Conservation (phyloP, 768 basidiomycete species). For the Leccinum incarnatum region DNA sequence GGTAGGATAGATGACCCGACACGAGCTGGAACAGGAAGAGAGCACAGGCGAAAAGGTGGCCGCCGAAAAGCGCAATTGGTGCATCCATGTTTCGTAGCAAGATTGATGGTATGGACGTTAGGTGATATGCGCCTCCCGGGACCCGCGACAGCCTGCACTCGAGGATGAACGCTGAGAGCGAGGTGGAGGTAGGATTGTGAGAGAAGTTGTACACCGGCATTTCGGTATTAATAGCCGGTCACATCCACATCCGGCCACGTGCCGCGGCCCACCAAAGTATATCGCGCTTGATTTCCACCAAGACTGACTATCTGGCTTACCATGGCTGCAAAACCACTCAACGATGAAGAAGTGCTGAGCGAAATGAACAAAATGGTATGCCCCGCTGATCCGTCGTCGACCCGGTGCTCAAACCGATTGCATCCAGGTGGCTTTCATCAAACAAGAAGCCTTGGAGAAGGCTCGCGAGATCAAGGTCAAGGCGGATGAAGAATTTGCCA, state of each 20-base stretch:
- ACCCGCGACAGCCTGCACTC: background rate
- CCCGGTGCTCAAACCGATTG: slow-evolving; percentile 1
- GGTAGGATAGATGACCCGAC: slow-evolving; percentile 16
- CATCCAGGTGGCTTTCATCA: slow-evolving; percentile 91
- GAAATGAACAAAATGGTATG: slow-evolving; percentile 99
- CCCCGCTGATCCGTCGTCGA: slow-evolving; percentile 4
- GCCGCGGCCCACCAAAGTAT: too few relatives aligned
- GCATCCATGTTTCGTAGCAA: slow-evolving; percentile 21
- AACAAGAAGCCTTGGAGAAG: slow-evolving; percentile 97
- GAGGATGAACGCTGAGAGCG: too few relatives aligned
- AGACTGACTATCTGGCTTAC: slow-evolving; percentile 2
- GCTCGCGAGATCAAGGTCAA: slow-evolving; percentile 96
- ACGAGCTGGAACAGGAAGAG: slow-evolving; percentile 13
- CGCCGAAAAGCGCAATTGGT: slow-evolving; percentile 16
- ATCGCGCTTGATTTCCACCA: background rate
- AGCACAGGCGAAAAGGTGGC: slow-evolving; percentile 15
- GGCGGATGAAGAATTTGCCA: slow-evolving; percentile 98
- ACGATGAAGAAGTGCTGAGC: slow-evolving; percentile 91
- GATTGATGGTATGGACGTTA: background rate
- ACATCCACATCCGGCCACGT: background rate
- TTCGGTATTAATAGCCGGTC: background rate
- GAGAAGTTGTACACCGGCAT: background rate
- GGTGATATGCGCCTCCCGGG: background rate
- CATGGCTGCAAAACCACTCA: slow-evolving; percentile 77
- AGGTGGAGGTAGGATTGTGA: background rate